Evolutionary conservation across 441 rosid genomes (phyloP).

Genomic region (Euphorbia schlechtendalii): DNA sequence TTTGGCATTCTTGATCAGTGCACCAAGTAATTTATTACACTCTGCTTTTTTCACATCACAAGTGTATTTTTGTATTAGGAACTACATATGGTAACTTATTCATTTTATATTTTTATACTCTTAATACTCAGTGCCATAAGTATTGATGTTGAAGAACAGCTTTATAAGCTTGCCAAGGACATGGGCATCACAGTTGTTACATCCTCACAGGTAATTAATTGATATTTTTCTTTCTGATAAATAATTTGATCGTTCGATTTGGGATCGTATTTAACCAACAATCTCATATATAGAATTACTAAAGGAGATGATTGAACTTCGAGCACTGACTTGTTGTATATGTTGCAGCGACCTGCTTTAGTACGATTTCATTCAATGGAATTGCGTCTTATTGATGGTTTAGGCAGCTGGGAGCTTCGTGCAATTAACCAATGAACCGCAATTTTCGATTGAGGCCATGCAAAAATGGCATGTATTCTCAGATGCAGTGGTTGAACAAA

Average conservation of each 20-base stretch:
- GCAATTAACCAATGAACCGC: slow-evolving; percentile 46
- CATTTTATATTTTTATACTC: neutral
- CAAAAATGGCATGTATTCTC: neutral
- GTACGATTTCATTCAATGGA: slow-evolving; percentile 86
- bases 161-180: slow-evolving; percentile 80
- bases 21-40: slow-evolving; percentile 77
- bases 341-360: slow-evolving; percentile 83
- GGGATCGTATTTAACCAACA: too few species aligned
- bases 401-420: slow-evolving; percentile 95
- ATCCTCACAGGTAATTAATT: slow-evolving; percentile 77
- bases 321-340: too few species aligned
- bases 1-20: slow-evolving; percentile 98
- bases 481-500: neutral
- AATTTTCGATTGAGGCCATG: neutral
- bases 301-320: too few species aligned
- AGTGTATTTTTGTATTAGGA: neutral
- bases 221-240: neutral
- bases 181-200: slow-evolving; percentile 92
- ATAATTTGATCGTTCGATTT: too few species aligned
- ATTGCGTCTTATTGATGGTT: slow-evolving; percentile 87
- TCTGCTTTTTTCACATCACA: neutral
- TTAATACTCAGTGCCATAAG: slow-evolving; percentile 72
- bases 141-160: slow-evolving; percentile 98
- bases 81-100: neutral
- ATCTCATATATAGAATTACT: too few species aligned